A percentile compares a stretch with the other conserved stretches of the same genome.
phyloP scores from a whole-genome alignment of 441 rosid genomes.

The Syzygium malaccense region DNA sequence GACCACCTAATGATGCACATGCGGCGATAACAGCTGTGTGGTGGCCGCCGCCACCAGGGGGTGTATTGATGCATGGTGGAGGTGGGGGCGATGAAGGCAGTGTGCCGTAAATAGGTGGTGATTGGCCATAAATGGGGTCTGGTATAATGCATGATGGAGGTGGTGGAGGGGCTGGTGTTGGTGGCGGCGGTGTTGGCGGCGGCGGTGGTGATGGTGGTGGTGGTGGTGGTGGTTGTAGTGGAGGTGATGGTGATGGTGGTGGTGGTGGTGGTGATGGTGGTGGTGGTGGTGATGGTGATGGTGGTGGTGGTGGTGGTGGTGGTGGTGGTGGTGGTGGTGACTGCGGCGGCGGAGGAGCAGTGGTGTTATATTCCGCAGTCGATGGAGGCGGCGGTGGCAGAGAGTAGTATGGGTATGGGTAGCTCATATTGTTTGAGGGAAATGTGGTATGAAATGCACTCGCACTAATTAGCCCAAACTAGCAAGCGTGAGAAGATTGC shows the following conservation, averaged over 20 bases:
- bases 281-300: too few species aligned
- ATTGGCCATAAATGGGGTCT: neutral
- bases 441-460: neutral
- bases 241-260: too few species aligned
- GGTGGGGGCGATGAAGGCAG: neutral
- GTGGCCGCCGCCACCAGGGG: neutral
- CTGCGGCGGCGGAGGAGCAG: too few species aligned
- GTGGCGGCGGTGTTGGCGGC: neutral
- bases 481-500: neutral
- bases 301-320: neutral
- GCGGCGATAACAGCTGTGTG: neutral
- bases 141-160: neutral
- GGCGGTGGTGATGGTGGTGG: too few species aligned
- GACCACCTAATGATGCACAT: slow-evolving; percentile 1
- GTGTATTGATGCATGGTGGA: neutral
- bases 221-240: too few species aligned
- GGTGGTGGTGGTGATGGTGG: too few species aligned
- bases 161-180: neutral
- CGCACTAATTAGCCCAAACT: neutral
- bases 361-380: too few species aligned
- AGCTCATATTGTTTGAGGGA: neutral
- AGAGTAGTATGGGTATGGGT: neutral
- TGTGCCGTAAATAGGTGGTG: neutral
- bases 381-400: too few species aligned
- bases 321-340: neutral